Evolutionary conservation across 2,329 filamentous ascomycete species (phyloP).

Genomic region (Aspergillus melleus): DNA sequence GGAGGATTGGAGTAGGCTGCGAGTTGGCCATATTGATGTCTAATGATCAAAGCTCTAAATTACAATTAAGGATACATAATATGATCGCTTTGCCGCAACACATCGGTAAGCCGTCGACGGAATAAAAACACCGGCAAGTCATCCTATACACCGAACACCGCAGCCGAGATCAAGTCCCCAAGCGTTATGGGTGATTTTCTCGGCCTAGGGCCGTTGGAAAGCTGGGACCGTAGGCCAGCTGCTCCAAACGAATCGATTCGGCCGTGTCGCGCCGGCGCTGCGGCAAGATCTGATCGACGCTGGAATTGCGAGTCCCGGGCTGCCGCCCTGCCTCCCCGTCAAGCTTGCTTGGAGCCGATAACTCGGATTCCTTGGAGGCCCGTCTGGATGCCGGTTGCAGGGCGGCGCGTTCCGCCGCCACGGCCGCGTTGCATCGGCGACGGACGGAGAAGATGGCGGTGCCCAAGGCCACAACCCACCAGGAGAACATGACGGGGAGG

Average conservation of each 20-base stretch:
- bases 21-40: slow-evolving; percentile 21
- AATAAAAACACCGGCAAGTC: neutral
- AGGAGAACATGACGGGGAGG: slow-evolving; percentile 35
- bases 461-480: neutral
- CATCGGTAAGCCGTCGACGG: neutral
- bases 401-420: neutral
- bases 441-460: neutral
- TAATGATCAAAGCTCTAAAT: neutral
- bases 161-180: neutral
- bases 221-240: neutral
- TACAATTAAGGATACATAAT: neutral
- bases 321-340: neutral
- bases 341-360: neutral
- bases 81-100: neutral
- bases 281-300: neutral
- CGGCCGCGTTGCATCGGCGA: neutral
- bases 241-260: neutral
- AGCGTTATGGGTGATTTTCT: neutral
- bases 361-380: neutral
- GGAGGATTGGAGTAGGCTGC: slow-evolving; percentile 50
- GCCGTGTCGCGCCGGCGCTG: neutral
- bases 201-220: neutral
- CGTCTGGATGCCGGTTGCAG: neutral
- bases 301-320: neutral
- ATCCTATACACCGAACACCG: neutral